phyloP scores from a whole-genome alignment of 2,329 filamentous ascomycete species.

The Colletotrichum sidae region DNA sequence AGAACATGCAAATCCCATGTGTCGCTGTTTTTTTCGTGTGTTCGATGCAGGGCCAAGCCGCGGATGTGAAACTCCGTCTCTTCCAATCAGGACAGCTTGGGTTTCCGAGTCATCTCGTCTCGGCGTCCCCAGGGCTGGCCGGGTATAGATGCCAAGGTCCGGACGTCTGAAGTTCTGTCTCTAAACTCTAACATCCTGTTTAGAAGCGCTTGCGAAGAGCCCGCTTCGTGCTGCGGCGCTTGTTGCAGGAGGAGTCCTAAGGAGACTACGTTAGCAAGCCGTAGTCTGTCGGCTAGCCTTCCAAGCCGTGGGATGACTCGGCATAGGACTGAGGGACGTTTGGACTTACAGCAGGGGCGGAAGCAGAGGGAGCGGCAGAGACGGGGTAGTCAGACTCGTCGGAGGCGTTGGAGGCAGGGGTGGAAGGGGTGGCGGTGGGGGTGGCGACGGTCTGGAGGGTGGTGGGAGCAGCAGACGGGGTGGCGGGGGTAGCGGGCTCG shows the following conservation, averaged over 20 bases:
- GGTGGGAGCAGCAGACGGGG: conserved; percentile 23
- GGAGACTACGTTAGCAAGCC: conserved; percentile 7
- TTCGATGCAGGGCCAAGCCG: too few species aligned
- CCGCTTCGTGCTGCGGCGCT: conserved; percentile 29
- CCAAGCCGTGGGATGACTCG: not conserved
- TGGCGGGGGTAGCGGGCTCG: conserved; percentile 10
- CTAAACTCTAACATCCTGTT: conserved; percentile 28
- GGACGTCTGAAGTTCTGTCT: conserved; percentile 4
- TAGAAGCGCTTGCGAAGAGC: conserved; percentile 35
- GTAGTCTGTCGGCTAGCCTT: not conserved
- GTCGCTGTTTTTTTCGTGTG: too few species aligned
- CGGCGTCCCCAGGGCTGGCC: conserved; percentile 4
- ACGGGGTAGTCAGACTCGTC: conserved; percentile 21
- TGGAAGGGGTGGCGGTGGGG: conserved; percentile 22
- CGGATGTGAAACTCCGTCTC: too few species aligned
- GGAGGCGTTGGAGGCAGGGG: conserved; percentile 18
- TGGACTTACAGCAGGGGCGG: conserved; percentile 21
- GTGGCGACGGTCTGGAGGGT: conserved; percentile 25
- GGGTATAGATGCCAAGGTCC: conserved; percentile 27
- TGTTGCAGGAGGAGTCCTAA: conserved; percentile 26
- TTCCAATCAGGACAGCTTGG: too few species aligned
- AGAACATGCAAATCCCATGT: conserved; percentile 34
- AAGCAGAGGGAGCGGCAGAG: conserved; percentile 12
- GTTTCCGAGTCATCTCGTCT: conserved; percentile 35
- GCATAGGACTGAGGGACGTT: not conserved